A percentile compares a stretch with the other conserved stretches of the same genome.
These are phyloP conservation scores for Austropuccinia psidii DNA, from an alignment of 1,284 basidiomycete genomes.

Conservation along the genomic window DNA sequence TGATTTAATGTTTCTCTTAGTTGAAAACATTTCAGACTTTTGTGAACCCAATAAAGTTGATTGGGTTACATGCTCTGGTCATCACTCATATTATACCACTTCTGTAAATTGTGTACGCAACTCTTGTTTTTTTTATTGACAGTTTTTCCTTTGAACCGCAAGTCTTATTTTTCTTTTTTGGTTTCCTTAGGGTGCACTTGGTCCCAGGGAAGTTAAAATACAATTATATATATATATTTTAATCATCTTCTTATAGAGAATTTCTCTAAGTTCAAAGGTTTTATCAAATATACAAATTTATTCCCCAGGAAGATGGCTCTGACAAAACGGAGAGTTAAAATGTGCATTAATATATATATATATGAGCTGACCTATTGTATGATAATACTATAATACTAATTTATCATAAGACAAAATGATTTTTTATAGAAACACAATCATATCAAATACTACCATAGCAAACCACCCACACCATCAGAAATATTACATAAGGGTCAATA, in stretches of 20 bases:
- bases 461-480: too few relatives aligned
- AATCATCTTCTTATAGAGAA: neutral
- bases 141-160: neutral
- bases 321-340: too few relatives aligned
- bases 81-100: constrained; percentile 16
- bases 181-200: constrained; percentile 13
- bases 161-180: neutral
- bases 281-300: constrained; percentile 27
- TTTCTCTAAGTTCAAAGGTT: neutral
- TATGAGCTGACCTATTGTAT: too few relatives aligned
- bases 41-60: constrained; percentile 24
- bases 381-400: too few relatives aligned
- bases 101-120: constrained; percentile 30
- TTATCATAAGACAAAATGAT: too few relatives aligned
- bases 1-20: neutral
- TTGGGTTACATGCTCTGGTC: constrained; percentile 25
- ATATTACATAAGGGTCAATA: too few relatives aligned
- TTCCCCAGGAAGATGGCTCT: constrained; percentile 12
- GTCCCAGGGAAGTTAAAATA: constrained; percentile 8
- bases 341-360: too few relatives aligned
- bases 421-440: too few relatives aligned
- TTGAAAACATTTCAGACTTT: constrained; percentile 28
- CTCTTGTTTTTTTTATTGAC: neutral
- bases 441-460: too few relatives aligned
- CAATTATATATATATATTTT: neutral